These are phyloP conservation scores for Entomortierella beljakovae DNA, from an alignment of 192 early-diverging fungal species.

Conservation along the genomic window DNA sequence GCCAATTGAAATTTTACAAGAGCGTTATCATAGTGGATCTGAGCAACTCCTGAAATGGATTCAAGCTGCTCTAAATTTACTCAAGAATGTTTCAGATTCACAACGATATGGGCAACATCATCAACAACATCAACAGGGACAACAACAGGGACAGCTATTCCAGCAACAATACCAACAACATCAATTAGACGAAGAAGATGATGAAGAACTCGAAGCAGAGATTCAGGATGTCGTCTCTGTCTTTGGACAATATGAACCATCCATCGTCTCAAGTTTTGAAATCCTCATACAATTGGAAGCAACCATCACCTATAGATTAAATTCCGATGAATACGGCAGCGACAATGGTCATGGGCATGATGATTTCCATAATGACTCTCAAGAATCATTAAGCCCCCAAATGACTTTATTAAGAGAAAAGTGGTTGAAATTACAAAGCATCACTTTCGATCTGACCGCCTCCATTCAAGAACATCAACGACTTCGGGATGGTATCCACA, in stretches of 20 bases:
- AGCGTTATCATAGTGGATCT: conserved; percentile 23
- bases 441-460: conserved; percentile 24
- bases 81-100: conserved; percentile 22
- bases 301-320: conserved; percentile 14
- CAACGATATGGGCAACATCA: conserved; percentile 15
- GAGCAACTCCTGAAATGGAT: conserved; percentile 50
- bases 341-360: not conserved
- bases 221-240: conserved; percentile 54
- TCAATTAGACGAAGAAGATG: conserved; percentile 22
- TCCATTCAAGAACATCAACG: conserved; percentile 45
- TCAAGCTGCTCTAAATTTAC: conserved; percentile 24
- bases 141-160: not conserved
- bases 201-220: conserved; percentile 39
- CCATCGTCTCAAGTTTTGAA: conserved; percentile 48
- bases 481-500: conserved; percentile 47
- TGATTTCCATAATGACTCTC: not conserved
- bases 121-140: conserved; percentile 14
- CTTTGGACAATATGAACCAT: conserved; percentile 47
- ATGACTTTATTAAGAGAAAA: conserved; percentile 17
- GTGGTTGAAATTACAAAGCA: conserved; percentile 30
- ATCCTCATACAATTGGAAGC: conserved; percentile 44
- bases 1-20: conserved; percentile 40
- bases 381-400: conserved; percentile 14
- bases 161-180: not conserved
- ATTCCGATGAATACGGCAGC: not conserved